These are phyloP conservation scores for Epichloe elymi DNA, from an alignment of 2,329 filamentous ascomycete species.

Conservation along the genomic window DNA sequence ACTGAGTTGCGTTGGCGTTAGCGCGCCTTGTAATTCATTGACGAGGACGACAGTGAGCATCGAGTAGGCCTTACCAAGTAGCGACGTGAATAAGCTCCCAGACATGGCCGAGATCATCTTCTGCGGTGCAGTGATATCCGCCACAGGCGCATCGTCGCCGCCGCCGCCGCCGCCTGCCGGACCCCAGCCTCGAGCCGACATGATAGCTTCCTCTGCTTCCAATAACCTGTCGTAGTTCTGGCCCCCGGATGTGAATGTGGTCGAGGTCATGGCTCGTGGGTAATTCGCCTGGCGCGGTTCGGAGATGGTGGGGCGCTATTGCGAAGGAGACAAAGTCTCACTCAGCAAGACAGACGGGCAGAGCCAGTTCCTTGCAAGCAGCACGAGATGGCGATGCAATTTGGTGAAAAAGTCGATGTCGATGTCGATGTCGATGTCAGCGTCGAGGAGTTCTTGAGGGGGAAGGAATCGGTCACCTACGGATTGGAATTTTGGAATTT, in stretches of 20 bases:
- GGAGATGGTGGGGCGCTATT: background rate
- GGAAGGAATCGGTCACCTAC: too few relatives aligned
- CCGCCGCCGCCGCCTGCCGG: constrained; percentile 3
- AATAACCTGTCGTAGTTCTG: constrained; percentile 17
- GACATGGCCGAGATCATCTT: constrained; percentile 92
- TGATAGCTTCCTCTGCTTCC: constrained; percentile 16
- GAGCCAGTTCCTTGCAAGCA: constrained; percentile 3
- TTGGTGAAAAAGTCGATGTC: background rate
- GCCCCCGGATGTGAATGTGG: constrained; percentile 7
- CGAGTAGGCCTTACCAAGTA: constrained; percentile 54
- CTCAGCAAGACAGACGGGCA: background rate
- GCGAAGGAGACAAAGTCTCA: background rate
- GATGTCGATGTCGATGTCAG: background rate
- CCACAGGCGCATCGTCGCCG: constrained; percentile 22
- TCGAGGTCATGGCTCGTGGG: constrained; percentile 2
- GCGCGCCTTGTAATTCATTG: background rate
- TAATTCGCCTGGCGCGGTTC: background rate
- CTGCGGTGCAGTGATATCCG: constrained; percentile 68
- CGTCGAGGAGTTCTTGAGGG: background rate
- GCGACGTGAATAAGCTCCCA: constrained; percentile 77
- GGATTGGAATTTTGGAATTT: constrained; percentile 1
- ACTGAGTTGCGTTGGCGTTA: constrained; percentile 35
- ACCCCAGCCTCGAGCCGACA: constrained; percentile 13
- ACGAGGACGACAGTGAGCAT: background rate
- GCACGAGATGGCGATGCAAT: background rate